Evolutionary conservation across 2,329 filamentous ascomycete species (phyloP).

Genomic region (Neospermospora avenae): DNA sequence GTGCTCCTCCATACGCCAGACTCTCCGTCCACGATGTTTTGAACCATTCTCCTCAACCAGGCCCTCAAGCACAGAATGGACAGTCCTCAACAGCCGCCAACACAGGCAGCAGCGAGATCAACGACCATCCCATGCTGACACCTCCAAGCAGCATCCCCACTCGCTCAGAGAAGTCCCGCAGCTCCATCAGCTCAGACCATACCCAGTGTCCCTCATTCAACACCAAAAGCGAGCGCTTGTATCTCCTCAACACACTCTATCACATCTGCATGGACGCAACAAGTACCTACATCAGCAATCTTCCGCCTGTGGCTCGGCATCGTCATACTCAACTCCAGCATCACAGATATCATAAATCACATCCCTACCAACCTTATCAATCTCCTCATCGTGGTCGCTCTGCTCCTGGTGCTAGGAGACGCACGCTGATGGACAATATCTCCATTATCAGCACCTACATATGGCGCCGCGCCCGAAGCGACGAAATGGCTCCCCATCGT

Average conservation of each 20-base stretch:
- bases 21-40: slow-evolving; percentile 6
- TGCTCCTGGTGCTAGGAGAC: not conserved
- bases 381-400: not conserved
- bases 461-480: slow-evolving; percentile 24
- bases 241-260: slow-evolving; percentile 21
- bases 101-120: not conserved
- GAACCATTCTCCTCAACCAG: not conserved
- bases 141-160: not conserved
- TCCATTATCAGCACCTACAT: slow-evolving; percentile 20
- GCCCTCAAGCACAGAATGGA: not conserved
- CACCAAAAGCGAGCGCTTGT: slow-evolving; percentile 14
- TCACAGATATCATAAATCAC: not conserved
- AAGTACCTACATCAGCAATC: slow-evolving; percentile 10
- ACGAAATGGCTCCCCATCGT: slow-evolving; percentile 23
- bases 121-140: not conserved
- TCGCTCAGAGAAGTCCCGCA: slow-evolving; percentile 7
- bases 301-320: not conserved
- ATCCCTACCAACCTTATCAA: slow-evolving; percentile 13
- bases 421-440: slow-evolving; percentile 28
- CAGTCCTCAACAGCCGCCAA: not conserved
- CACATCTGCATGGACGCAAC: slow-evolving; percentile 22
- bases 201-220: slow-evolving; percentile 5
- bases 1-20: slow-evolving; percentile 1
- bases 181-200: slow-evolving; percentile 11
- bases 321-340: not conserved